Percentiles rank a stretch among this genome's conserved stretches.
Conservation (phyloP, 2,329 filamentous ascomycete species). For the Sarocladium oryzae region DNA sequence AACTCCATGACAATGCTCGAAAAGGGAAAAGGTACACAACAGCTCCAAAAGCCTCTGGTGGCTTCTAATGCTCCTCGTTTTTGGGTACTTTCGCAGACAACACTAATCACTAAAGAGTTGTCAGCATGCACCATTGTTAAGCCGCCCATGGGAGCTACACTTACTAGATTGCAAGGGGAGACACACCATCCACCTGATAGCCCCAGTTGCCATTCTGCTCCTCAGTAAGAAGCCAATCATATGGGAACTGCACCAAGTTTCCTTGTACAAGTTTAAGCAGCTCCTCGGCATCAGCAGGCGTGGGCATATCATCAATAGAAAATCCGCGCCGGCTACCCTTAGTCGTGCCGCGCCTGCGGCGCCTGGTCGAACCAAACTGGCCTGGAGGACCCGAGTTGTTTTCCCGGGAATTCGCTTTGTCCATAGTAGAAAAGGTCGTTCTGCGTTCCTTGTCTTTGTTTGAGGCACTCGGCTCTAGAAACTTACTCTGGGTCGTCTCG, state of each 20-base stretch:
- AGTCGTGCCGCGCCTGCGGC: conserved; percentile 63
- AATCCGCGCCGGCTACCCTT: conserved; percentile 60
- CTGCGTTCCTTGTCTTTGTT: conserved; percentile 41
- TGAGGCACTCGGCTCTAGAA: conserved; percentile 24
- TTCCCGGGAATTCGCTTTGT: conserved; percentile 38
- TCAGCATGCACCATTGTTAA: conserved; percentile 19
- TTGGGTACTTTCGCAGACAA: not conserved
- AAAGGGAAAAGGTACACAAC: not conserved
- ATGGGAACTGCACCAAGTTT: conserved; percentile 84
- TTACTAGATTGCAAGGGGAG: conserved; percentile 95
- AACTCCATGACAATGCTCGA: conserved; percentile 8
- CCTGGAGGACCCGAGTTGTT: conserved; percentile 24
- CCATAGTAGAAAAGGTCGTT: conserved; percentile 49
- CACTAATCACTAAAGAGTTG: conserved; percentile 23
- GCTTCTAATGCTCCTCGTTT: not conserved
- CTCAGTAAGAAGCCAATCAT: conserved; percentile 90
- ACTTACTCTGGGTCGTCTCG: conserved; percentile 29
- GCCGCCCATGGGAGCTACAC: conserved; percentile 25
- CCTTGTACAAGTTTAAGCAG: conserved; percentile 79
- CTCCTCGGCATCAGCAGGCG: conserved; percentile 70
- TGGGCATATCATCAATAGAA: conserved; percentile 68
- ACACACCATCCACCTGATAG: conserved; percentile 92
- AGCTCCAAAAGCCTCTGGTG: not conserved
- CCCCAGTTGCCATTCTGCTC: conserved; percentile 94
- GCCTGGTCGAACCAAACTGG: conserved; percentile 45